Evolutionary conservation across 345 rosid genomes (phyloP).

Genomic region (Salix udensis): DNA sequence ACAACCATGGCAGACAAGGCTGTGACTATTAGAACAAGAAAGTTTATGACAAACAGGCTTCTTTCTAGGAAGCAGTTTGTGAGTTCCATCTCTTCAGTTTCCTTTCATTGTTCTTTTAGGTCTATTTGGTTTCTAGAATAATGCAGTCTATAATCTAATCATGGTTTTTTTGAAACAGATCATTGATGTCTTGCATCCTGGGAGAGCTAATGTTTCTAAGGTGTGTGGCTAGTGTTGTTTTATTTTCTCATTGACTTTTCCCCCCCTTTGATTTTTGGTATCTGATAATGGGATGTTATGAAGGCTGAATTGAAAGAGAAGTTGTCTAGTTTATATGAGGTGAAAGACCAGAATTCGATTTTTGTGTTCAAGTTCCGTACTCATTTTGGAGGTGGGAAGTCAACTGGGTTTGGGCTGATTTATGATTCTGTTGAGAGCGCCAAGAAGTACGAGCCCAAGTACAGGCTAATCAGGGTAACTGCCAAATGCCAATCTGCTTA

Average conservation of each 20-base stretch:
- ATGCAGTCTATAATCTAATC: not conserved
- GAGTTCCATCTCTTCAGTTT: not conserved
- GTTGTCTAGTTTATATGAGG: constrained; percentile 68
- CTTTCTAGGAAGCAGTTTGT: constrained; percentile 56
- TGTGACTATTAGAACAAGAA: constrained; percentile 44
- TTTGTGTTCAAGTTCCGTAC: constrained; percentile 22
- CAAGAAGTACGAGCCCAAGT: constrained; percentile 86
- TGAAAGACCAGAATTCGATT: constrained; percentile 64
- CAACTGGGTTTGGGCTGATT: constrained; percentile 17
- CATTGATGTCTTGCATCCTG: constrained; percentile 93
- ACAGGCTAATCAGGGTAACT: constrained; percentile 87
- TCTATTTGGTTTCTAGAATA: not conserved
- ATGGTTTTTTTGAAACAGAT: constrained; percentile 35
- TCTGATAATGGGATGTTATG: not conserved
- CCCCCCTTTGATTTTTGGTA: not conserved
- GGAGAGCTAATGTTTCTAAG: constrained; percentile 89
- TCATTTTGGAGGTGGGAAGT: constrained; percentile 22
- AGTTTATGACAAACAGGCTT: constrained; percentile 56
- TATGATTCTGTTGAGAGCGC: constrained; percentile 80
- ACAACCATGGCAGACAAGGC: constrained; percentile 50
- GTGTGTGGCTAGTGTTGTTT: constrained; percentile 22
- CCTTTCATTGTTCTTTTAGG: not conserved
- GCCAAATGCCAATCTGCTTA: not conserved
- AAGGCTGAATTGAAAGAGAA: constrained; percentile 87
- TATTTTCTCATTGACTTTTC: not conserved